These are phyloP conservation scores for Melocanna baccifera DNA, from an alignment of 176 grass and related monocot genomes.

Conservation along the genomic window DNA sequence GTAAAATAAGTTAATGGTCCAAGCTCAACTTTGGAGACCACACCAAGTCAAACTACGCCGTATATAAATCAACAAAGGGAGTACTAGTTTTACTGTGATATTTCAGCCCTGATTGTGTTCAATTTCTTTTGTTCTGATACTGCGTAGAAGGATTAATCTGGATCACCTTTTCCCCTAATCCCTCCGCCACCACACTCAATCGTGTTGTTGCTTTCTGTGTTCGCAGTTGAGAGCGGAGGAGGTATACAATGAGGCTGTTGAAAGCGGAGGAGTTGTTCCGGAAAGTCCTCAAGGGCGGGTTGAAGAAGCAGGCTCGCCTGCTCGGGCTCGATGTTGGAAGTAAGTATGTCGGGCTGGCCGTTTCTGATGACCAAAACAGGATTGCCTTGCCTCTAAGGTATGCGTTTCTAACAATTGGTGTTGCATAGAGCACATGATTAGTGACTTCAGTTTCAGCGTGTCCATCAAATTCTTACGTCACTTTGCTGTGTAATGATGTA, in stretches of 20 bases:
- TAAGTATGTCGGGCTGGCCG: slow-evolving; percentile 75
- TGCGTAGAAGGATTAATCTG: not conserved
- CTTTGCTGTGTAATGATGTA: not conserved
- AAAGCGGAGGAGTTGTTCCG: slow-evolving; percentile 54
- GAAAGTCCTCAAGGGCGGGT: slow-evolving; percentile 48
- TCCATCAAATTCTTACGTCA: not conserved
- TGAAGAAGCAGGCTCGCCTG: slow-evolving; percentile 33
- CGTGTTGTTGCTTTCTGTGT: not conserved
- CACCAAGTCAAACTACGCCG: too few species aligned
- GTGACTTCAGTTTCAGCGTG: not conserved
- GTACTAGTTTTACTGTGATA: not conserved
- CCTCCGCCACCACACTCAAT: not conserved
- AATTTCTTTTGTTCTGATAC: not conserved
- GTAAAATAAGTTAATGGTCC: too few species aligned
- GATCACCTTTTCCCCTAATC: not conserved
- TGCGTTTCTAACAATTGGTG: not conserved
- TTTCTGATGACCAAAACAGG: slow-evolving; percentile 63
- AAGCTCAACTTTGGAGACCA: too few species aligned
- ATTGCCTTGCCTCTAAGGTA: slow-evolving; percentile 74
- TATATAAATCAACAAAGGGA: too few species aligned
- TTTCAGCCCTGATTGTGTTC: not conserved
- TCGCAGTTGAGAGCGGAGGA: not conserved
- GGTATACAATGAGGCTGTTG: slow-evolving; percentile 61
- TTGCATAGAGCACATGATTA: not conserved
- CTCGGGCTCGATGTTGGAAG: slow-evolving; percentile 84